phyloP scores from a whole-genome alignment of 176 grass and related monocot genomes.

The Tillandsia fasciculata region DNA sequence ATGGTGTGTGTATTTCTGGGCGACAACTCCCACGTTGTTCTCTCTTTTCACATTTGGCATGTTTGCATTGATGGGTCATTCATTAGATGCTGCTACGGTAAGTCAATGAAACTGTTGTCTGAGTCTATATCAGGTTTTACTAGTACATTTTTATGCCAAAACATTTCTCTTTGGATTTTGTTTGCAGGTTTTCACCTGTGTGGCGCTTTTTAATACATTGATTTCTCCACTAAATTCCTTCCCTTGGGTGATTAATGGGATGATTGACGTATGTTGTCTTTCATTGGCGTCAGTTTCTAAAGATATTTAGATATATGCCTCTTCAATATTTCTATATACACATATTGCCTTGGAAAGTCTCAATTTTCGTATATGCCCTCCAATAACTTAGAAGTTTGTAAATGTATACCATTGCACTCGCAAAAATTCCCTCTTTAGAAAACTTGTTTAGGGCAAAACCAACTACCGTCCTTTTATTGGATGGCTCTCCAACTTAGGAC shows the following conservation, averaged over 20 bases:
- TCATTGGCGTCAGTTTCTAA: slow-evolving; percentile 1
- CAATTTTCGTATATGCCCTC: too few species aligned
- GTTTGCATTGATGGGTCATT: slow-evolving; percentile 71
- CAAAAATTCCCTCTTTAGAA: not conserved
- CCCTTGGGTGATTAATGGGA: slow-evolving; percentile 96
- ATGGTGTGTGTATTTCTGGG: slow-evolving; percentile 99
- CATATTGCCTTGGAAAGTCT: too few species aligned
- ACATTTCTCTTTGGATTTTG: slow-evolving; percentile 17
- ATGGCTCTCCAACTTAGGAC: too few species aligned
- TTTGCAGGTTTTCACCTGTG: slow-evolving; percentile 94
- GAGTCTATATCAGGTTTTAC: slow-evolving; percentile 21
- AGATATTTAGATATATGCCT: slow-evolving; percentile 5
- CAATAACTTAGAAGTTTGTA: too few species aligned
- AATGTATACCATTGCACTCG: not conserved
- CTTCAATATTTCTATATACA: not conserved
- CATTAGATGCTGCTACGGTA: slow-evolving; percentile 92
- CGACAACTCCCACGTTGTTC: slow-evolving; percentile 90
- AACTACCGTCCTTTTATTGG: too few species aligned
- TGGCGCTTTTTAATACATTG: slow-evolving; percentile 91
- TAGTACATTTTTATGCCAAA: slow-evolving; percentile 1
- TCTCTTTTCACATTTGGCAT: slow-evolving; percentile 87
- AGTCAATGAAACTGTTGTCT: slow-evolving; percentile 24
- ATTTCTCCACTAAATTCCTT: slow-evolving; percentile 95
- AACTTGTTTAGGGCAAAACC: not conserved
- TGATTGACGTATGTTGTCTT: slow-evolving; percentile 81